A percentile compares a stretch with the other conserved stretches of the same genome.
These are phyloP conservation scores for Pleurozium schreberi DNA, from an alignment of 225 moss, liverwort and hornwort species.

Conservation along the genomic window DNA sequence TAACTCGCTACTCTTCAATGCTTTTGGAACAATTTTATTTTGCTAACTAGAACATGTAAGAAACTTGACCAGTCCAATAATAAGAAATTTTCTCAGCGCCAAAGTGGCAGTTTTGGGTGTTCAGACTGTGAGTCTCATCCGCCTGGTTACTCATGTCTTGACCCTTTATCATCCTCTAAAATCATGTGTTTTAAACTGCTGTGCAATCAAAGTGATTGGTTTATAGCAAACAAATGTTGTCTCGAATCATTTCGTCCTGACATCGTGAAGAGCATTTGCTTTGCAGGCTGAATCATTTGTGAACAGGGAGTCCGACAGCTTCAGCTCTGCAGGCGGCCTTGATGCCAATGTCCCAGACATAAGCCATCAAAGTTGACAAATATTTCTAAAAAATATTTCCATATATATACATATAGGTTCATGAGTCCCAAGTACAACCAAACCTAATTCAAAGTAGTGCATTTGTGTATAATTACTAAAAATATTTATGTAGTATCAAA, in stretches of 20 bases:
- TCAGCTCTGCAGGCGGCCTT: not conserved
- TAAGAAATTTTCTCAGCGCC: not conserved
- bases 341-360: constrained; percentile 26
- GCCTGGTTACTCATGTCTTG: not conserved
- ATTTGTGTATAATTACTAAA: too few species aligned
- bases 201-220: not conserved
- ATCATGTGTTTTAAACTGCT: not conserved
- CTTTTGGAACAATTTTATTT: not conserved
- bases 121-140: not conserved
- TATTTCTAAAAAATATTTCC: too few species aligned
- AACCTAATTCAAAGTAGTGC: too few species aligned
- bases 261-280: not conserved
- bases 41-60: not conserved
- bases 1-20: not conserved
- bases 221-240: not conserved
- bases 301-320: not conserved
- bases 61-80: not conserved
- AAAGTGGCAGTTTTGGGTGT: not conserved
- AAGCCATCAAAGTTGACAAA: too few species aligned
- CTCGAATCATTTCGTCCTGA: not conserved
- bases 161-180: not conserved
- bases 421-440: too few species aligned
- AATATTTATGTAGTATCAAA: too few species aligned
- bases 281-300: not conserved
- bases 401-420: too few species aligned